Evolutionary conservation across 257 asterid species (phyloP).

Genomic region (Craterostigma plantagineum): DNA sequence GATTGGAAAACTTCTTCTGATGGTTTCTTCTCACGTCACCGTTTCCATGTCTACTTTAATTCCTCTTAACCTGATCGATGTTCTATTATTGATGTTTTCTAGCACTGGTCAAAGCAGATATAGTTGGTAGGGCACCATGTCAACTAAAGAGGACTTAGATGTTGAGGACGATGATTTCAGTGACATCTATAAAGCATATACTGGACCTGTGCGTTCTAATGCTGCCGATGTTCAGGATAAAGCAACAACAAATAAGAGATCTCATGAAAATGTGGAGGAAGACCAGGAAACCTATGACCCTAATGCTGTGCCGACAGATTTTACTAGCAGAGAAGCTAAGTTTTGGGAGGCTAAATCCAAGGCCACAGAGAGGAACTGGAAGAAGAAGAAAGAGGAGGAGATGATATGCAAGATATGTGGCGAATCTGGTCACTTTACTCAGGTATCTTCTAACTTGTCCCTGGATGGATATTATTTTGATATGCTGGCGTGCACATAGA

Average conservation of each 20-base stretch:
- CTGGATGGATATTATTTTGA: constrained; percentile 2
- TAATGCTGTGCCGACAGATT: constrained; percentile 97
- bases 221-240: constrained; percentile 30
- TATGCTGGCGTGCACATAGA: neutral
- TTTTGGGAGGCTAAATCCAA: constrained; percentile 99
- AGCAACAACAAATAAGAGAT: constrained; percentile 39
- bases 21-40: too few relatives aligned
- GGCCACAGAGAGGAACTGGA: constrained; percentile 98
- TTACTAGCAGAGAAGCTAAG: constrained; percentile 97
- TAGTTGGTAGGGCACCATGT: constrained; percentile 16
- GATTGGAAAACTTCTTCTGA: too few relatives aligned
- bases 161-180: constrained; percentile 63
- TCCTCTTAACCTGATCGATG: too few relatives aligned
- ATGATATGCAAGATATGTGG: constrained; percentile 95
- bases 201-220: constrained; percentile 58
- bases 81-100: too few relatives aligned
- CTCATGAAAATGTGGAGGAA: constrained; percentile 65
- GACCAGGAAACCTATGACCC: constrained; percentile 75
- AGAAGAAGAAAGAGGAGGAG: constrained; percentile 95
- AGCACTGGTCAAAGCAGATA: too few relatives aligned
- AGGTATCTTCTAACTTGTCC: constrained; percentile 29
- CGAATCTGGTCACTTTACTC: constrained; percentile 95
- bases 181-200: constrained; percentile 82
- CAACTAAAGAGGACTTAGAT: constrained; percentile 50
- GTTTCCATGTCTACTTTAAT: too few relatives aligned